Percentiles rank a stretch among this genome's conserved stretches.
Conservation (phyloP, 768 basidiomycete genomes). For the Dioszegia aurantiaca region DNA sequence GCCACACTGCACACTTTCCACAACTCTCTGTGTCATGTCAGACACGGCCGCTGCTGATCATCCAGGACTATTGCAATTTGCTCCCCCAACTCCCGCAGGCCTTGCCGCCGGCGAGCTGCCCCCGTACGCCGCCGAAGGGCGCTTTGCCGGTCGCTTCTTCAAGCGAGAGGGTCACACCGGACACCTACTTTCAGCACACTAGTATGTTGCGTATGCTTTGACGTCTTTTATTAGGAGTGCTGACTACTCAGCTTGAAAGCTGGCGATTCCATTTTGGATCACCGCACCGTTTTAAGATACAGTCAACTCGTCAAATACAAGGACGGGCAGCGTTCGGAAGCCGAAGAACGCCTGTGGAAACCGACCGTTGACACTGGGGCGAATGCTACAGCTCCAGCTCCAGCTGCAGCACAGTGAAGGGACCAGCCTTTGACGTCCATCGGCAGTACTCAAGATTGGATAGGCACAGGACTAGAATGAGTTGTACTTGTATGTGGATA, state of each 20-base stretch:
- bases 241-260: constrained; percentile 19
- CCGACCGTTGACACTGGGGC: no score
- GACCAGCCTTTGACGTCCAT: no score
- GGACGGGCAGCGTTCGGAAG: no score
- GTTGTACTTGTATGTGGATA: no score
- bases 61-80: constrained; percentile 28
- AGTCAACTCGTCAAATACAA: constrained; percentile 26
- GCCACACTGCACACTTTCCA: background rate
- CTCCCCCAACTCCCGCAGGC: constrained; percentile 17
- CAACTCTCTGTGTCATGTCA: background rate
- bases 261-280: constrained; percentile 29
- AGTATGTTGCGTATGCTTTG: constrained; percentile 19
- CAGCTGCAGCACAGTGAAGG: no score
- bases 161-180: constrained; percentile 30
- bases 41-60: background rate
- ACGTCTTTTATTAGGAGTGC: background rate
- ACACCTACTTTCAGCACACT: constrained; percentile 36
- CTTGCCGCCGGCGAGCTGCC: background rate
- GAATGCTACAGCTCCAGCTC: no score
- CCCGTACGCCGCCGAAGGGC: constrained; percentile 18
- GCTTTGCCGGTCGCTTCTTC: constrained; percentile 38
- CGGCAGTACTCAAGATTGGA: no score
- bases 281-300: constrained; percentile 21
- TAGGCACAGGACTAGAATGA: no score
- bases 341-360: no score